Base-by-base conservation (phyloP, 1,139 yeast species). In the Pichia norvegensis region DNA sequence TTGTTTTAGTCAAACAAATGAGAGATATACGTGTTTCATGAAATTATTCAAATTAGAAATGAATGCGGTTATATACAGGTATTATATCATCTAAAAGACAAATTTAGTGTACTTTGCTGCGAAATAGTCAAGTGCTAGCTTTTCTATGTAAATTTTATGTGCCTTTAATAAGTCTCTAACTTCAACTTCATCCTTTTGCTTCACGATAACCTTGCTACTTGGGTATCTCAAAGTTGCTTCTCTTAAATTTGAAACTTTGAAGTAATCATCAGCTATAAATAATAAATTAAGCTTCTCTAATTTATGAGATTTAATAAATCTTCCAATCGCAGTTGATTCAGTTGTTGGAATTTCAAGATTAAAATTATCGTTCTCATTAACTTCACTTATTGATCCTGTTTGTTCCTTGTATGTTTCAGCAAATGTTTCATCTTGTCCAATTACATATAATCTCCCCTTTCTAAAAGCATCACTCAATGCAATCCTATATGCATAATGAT, bases 161-260 rank as follows among this genome's bases (percentile, higher is more conserved):
- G 97, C 94, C 67, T 80, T 84, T 54, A 90, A 76, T 47, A 90
- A 61, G 61, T 88, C 95, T 66, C 92, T 79, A 35, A 90, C 94
- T 61, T 85, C 86, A 36, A 87, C 78, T 22, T 82, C 85, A 56
- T 87, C 95, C 63, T 84, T 81, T 52, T 80, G 75, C 50, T 85
- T 68, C 33, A 86, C 79, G 55, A 76, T 85, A 41, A 86, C 76
- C 57, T 75, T 76, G 36, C 60, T 61, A 46, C 66, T 72, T 64
- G 66, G 70, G 57, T 59, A 70, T 51, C 62, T 69, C 64, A 61
- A 62, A 25, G 71, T 69, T 20, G 84, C 75, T 36, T 68, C 62
- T 51, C 76, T 67, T 56, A 83, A 71, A 58, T 81, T 81, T 46
- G 50, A 47, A 52, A 59, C 55, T 65, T 64, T 58, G 64, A 80